Evolutionary conservation across 352 stramenopile species (phyloP), one percentile per base, ranked within the genome.

Genomic region (Pythium scleroteichum): DNA sequence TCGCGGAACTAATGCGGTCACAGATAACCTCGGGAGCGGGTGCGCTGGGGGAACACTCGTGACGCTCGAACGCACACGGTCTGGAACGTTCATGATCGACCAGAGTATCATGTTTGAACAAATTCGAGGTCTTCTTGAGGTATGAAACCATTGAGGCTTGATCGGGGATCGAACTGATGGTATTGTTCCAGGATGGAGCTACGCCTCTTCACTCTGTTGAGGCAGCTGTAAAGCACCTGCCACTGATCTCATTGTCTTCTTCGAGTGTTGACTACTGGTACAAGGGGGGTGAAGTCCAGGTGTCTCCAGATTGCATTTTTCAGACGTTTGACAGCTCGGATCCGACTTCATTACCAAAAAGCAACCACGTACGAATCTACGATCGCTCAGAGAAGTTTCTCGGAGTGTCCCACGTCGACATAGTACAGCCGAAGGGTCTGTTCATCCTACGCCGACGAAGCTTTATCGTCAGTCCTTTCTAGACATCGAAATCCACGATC

Each of bases 401-500:
- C 6, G 83, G 83, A 5, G 59, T 90, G 32, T 85, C 83, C 17
- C 75, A 85, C 46, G 69, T 87, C 12, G 75, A 88, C 27, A 50
- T 66, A 17, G 55, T 24, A 7, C 63, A 73, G 32, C 48, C 35
- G 5, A 47, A 65, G 10, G 53, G 61, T 20, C 58, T 76, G 9
- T 83, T 82, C 29, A 64, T 89, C 35, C 66, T 92, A 54, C 82
- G 69, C 41, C 85, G 85, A 61, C 83, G 83, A 60, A 79, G 76
- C 59, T 92, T 90, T 55, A 48, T 61, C 12, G 56, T 52, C 5
- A 51, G 59, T 33, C 42, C 29, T 3, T 14, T 33, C 29, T 35
- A 35, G 29, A 10, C 29, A 35, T 10, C 5, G 5, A 35, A 35
- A 35, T 5, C 29, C 10, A 10, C 10, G 29, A 35, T 10, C 5